A percentile compares a stretch with the other conserved stretches of the same genome.
Conservation (phyloP, 1,139 yeast genomes). For the Candida pseudoviswanathii region DNA sequence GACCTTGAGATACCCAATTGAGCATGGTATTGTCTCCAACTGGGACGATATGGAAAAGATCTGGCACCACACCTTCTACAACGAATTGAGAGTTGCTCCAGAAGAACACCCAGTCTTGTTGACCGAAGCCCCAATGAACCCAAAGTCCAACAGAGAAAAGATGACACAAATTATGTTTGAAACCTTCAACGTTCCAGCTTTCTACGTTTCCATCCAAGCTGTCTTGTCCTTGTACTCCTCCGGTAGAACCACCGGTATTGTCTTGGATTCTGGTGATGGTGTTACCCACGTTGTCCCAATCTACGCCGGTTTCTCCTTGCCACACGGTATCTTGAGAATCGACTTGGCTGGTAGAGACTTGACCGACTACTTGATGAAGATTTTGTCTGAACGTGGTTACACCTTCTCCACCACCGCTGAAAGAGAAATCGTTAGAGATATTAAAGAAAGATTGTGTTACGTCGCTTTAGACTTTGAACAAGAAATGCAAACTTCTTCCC, state of each 20-base stretch:
- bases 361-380: conserved; percentile 98
- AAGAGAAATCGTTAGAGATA: conserved; percentile 99
- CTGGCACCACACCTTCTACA: conserved; percentile 98
- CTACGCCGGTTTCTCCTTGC: conserved; percentile 99
- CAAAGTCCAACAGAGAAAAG: conserved; percentile 98
- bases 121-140: conserved; percentile 99
- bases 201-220: conserved; percentile 98
- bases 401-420: conserved; percentile 98
- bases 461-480: conserved; percentile 96
- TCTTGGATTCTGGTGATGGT: conserved; percentile 99
- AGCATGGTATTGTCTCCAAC: conserved; percentile 99
- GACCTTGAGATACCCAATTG: conserved; percentile 98
- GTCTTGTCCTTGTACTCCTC: conserved; percentile 97
- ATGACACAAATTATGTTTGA: conserved; percentile 99
- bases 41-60: conserved; percentile 99
- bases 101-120: conserved; percentile 98
- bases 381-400: conserved; percentile 98
- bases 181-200: conserved; percentile 98
- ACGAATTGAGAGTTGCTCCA: conserved; percentile 97
- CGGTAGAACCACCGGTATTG: conserved; percentile 99
- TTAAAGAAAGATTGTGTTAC: conserved; percentile 98
- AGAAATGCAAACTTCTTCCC: conserved; percentile 98
- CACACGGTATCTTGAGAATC: conserved; percentile 98
- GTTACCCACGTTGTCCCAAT: conserved; percentile 99
- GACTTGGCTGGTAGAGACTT: conserved; percentile 99